Percentiles rank a stretch among this genome's conserved stretches.
Conservation (phyloP, 306 rosid genomes). For the Aeschynomene evenia region DNA sequence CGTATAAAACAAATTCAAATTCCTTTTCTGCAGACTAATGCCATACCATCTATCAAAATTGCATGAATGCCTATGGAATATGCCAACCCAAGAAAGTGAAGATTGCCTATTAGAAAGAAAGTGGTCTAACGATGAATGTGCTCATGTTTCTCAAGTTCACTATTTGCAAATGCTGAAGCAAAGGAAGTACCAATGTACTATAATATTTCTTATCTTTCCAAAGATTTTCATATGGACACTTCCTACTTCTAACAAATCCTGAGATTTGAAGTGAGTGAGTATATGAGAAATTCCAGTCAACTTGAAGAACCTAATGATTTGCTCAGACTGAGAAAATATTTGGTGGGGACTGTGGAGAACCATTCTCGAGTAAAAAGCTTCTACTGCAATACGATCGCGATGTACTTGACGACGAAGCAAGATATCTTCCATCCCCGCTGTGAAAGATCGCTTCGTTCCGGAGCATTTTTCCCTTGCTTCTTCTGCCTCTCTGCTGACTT, state of each 20-base stretch:
- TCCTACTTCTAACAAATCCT: constrained; percentile 30
- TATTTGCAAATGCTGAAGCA: constrained; percentile 16
- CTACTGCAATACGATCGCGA: constrained; percentile 91
- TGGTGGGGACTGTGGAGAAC: constrained; percentile 81
- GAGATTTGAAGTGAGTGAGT: constrained; percentile 11
- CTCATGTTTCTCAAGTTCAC: not conserved
- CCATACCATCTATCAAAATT: not conserved
- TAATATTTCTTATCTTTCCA: constrained; percentile 26
- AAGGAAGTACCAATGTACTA: constrained; percentile 10
- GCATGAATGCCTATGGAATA: not conserved
- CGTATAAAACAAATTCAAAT: too few species aligned
- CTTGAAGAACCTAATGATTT: constrained; percentile 14
- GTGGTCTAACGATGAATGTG: not conserved
- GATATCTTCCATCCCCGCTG: constrained; percentile 86
- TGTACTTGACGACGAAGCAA: constrained; percentile 98
- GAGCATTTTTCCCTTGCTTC: constrained; percentile 64
- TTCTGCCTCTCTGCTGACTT: constrained; percentile 61
- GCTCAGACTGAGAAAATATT: constrained; percentile 56
- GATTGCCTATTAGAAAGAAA: not conserved
- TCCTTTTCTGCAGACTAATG: too few species aligned
- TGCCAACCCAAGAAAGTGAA: not conserved
- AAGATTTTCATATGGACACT: constrained; percentile 20
- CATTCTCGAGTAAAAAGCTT: constrained; percentile 84
- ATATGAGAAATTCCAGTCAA: constrained; percentile 28
- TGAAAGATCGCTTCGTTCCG: constrained; percentile 55